phyloP scores from a whole-genome alignment of 2,329 filamentous ascomycete genomes.

The Penicillium nordicum region DNA sequence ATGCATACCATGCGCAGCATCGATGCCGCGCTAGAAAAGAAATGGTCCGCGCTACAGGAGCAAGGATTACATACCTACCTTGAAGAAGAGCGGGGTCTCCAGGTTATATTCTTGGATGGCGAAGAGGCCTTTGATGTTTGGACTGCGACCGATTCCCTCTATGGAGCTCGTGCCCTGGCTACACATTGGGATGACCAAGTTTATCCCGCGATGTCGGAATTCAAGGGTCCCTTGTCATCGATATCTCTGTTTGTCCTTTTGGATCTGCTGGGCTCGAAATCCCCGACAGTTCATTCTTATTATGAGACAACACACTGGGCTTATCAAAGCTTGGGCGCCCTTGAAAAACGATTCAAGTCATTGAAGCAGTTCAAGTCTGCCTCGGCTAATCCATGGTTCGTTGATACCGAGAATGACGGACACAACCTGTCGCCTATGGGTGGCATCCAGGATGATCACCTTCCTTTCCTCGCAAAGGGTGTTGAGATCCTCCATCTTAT shows the following conservation, averaged over 20 bases:
- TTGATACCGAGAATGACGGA: conserved; percentile 57
- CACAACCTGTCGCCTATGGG: conserved; percentile 46
- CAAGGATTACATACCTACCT: conserved; percentile 53
- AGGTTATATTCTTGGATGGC: conserved; percentile 86
- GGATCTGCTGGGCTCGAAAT: conserved; percentile 72
- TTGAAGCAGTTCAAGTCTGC: conserved; percentile 65
- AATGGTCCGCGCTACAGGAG: conserved; percentile 71
- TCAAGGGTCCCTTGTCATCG: conserved; percentile 68
- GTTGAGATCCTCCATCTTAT: conserved; percentile 90
- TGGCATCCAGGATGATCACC: conserved; percentile 79
- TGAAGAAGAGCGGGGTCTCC: conserved; percentile 76
- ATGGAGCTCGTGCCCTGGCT: conserved; percentile 80
- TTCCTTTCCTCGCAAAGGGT: conserved; percentile 83
- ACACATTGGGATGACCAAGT: conserved; percentile 71
- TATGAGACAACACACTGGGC: conserved; percentile 92
- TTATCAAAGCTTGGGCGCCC: conserved; percentile 68
- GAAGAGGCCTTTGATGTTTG: conserved; percentile 87
- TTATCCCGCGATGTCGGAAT: conserved; percentile 70
- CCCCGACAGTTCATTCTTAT: conserved; percentile 75
- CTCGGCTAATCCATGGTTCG: conserved; percentile 55
- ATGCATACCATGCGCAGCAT: conserved; percentile 77
- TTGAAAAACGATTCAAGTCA: conserved; percentile 71
- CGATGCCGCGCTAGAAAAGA: conserved; percentile 72
- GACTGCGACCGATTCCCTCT: conserved; percentile 78
- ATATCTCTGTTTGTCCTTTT: conserved; percentile 90